Percentiles rank a stretch among this genome's conserved stretches.
Conservation (phyloP, 345 rosid species). For the Camelina hispida region DNA sequence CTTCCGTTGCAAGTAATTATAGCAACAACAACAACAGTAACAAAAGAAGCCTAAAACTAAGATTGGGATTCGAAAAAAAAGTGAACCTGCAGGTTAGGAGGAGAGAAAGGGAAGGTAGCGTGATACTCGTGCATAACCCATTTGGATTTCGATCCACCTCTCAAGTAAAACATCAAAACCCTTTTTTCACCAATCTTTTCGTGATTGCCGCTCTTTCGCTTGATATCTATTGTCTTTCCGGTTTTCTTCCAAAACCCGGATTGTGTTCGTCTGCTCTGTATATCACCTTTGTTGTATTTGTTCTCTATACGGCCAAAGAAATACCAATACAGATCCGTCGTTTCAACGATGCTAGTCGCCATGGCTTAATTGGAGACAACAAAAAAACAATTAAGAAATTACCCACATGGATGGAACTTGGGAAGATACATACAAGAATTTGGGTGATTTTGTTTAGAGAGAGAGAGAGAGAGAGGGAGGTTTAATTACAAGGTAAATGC, state of each 20-base stretch:
- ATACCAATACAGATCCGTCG: slow-evolving; percentile 1
- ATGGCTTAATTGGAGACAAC: background rate
- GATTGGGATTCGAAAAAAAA: background rate
- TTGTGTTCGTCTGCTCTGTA: slow-evolving; percentile 13
- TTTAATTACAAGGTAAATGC: background rate
- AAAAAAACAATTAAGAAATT: background rate
- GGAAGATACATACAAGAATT: too few relatives aligned
- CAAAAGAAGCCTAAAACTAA: background rate
- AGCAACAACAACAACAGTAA: background rate
- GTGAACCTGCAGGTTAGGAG: slow-evolving; percentile 5
- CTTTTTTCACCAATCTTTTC: slow-evolving; percentile 51
- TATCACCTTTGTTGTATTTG: slow-evolving; percentile 25
- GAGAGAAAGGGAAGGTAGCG: slow-evolving; percentile 1
- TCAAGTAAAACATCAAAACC: slow-evolving; percentile 48
- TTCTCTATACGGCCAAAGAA: slow-evolving; percentile 8
- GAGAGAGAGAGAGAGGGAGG: too few relatives aligned
- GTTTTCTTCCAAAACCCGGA: slow-evolving; percentile 33
- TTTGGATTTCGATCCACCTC: slow-evolving; percentile 15
- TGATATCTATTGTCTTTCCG: slow-evolving; percentile 36
- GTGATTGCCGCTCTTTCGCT: background rate
- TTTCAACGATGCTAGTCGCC: background rate
- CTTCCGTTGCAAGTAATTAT: background rate
- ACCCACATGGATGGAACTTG: background rate
- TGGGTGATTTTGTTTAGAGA: too few relatives aligned
- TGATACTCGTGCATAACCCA: slow-evolving; percentile 47